A percentile compares a stretch with the other conserved stretches of the same genome.
Conservation (phyloP, 2,329 filamentous ascomycete genomes). For the Xylariaceae sp. region DNA sequence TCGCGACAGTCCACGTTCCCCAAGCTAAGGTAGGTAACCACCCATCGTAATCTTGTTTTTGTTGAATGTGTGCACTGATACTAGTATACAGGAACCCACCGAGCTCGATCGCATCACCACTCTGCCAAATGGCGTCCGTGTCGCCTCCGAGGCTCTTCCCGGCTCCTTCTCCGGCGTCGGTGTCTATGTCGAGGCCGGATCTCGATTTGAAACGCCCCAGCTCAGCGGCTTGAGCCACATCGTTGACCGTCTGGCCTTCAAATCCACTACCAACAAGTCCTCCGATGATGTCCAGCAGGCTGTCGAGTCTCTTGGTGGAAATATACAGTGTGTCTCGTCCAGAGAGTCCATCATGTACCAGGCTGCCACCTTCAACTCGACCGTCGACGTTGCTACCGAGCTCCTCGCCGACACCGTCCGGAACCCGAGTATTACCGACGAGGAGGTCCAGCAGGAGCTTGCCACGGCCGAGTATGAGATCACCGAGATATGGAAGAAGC, state of each 20-base stretch:
- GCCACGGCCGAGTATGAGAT: slow-evolving; percentile 94
- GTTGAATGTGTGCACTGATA: background rate
- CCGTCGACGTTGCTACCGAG: slow-evolving; percentile 76
- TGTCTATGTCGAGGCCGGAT: slow-evolving; percentile 93
- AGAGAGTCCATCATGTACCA: slow-evolving; percentile 98
- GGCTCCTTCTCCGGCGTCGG: slow-evolving; percentile 94
- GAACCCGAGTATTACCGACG: slow-evolving; percentile 76
- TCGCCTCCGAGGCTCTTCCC: slow-evolving; percentile 90
- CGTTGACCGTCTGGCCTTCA: slow-evolving; percentile 93
- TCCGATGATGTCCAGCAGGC: slow-evolving; percentile 84
- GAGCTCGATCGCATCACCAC: slow-evolving; percentile 86
- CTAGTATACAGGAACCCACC: slow-evolving; percentile 62
- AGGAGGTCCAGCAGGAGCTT: slow-evolving; percentile 82
- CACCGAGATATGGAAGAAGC: slow-evolving; percentile 95
- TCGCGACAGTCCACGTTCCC: slow-evolving; percentile 25
- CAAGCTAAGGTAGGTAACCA: slow-evolving; percentile 18
- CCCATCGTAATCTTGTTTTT: background rate
- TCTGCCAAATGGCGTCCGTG: slow-evolving; percentile 85
- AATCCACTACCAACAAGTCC: slow-evolving; percentile 68
- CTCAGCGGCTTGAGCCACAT: slow-evolving; percentile 92
- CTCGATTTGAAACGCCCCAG: slow-evolving; percentile 82
- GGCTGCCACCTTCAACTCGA: slow-evolving; percentile 92
- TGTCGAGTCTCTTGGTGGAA: slow-evolving; percentile 84
- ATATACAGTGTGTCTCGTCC: slow-evolving; percentile 94
- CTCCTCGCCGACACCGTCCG: slow-evolving; percentile 92